These are phyloP conservation scores for Citrus trifoliata DNA, from an alignment of 345 rosid genomes.

Conservation along the genomic window DNA sequence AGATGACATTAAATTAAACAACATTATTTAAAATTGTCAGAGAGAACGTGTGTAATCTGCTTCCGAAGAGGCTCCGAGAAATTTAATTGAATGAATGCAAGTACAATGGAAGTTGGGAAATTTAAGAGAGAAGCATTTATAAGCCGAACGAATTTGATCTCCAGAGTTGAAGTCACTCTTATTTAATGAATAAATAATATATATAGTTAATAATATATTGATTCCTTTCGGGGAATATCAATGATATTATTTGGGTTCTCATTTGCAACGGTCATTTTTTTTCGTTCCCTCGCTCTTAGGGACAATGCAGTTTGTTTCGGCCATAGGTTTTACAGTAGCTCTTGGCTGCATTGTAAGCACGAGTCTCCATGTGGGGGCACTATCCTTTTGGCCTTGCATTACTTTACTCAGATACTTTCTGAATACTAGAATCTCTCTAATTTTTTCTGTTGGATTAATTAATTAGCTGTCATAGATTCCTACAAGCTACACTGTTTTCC, in stretches of 20 bases:
- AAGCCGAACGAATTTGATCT: background rate
- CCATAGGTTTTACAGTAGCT: slow-evolving; percentile 9
- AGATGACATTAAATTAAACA: slow-evolving; percentile 37
- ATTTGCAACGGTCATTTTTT: slow-evolving; percentile 44
- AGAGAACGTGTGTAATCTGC: slow-evolving; percentile 3
- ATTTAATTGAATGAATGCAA: background rate
- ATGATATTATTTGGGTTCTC: background rate
- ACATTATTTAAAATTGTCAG: background rate
- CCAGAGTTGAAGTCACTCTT: background rate
- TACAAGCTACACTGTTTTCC: too few relatives aligned
- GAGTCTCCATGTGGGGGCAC: slow-evolving; percentile 23
- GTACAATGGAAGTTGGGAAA: background rate
- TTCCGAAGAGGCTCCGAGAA: background rate
- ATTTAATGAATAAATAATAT: background rate
- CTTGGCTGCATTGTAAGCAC: slow-evolving; percentile 22
- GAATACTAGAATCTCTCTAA: background rate
- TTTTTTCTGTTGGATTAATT: background rate
- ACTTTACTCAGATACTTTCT: background rate
- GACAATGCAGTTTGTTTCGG: slow-evolving; percentile 7
- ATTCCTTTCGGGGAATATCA: background rate
- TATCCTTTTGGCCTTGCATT: slow-evolving; percentile 9
- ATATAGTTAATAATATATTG: background rate
- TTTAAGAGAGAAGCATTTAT: background rate
- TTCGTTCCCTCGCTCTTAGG: slow-evolving; percentile 11
- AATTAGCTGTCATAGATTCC: too few relatives aligned